Evolutionary conservation across 2,329 filamentous ascomycete species (phyloP).

Genomic region (Scedosporium boydii): DNA sequence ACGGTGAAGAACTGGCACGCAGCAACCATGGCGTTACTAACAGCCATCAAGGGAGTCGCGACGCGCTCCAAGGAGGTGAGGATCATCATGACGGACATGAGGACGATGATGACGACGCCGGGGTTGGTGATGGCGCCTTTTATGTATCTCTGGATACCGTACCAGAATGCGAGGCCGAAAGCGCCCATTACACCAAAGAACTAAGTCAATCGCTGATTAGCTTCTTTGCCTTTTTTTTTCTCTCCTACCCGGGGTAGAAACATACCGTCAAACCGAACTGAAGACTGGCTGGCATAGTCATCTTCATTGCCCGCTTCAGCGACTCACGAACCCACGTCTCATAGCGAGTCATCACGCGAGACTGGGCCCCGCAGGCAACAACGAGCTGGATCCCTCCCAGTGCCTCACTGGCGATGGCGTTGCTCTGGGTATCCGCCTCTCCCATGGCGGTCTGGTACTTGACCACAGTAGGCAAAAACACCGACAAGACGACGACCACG

Average conservation of each 20-base stretch:
- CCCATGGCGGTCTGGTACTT: conserved; percentile 38
- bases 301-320: conserved; percentile 35
- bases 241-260: too few species aligned
- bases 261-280: conserved; percentile 43
- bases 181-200: conserved; percentile 44
- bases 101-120: conserved; percentile 44
- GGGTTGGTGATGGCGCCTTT: conserved; percentile 37
- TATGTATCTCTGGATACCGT: conserved; percentile 41
- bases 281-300: conserved; percentile 37
- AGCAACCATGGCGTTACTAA: conserved; percentile 47
- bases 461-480: conserved; percentile 45
- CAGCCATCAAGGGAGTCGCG: conserved; percentile 47
- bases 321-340: conserved; percentile 43
- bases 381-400: conserved; percentile 52
- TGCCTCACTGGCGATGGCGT: conserved; percentile 51
- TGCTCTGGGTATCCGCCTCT: conserved; percentile 45
- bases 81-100: conserved; percentile 50
- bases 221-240: neutral
- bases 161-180: conserved; percentile 55
- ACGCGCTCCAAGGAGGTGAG: conserved; percentile 47
- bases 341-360: conserved; percentile 43
- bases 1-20: conserved; percentile 49
- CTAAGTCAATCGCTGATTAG: conserved; percentile 12
- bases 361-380: conserved; percentile 52
- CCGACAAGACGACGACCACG: conserved; percentile 36